Evolutionary conservation across 1,139 yeast genomes (phyloP).

Genomic region (Hansenula sp.): DNA sequence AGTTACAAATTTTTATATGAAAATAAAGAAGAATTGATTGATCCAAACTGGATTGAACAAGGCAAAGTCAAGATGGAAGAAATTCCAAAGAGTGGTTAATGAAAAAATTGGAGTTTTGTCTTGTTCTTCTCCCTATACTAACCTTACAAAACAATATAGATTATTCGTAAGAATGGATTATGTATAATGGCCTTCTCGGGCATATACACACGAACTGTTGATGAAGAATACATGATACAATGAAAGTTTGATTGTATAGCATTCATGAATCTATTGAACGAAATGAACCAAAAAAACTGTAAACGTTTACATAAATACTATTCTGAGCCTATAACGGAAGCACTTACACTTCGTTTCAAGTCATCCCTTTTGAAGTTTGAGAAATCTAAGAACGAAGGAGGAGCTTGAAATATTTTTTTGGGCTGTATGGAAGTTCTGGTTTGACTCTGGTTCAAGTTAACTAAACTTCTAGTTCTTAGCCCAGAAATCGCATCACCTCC

Average conservation of each 20-base stretch:
- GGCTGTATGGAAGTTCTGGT: conserved; percentile 7
- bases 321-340: neutral
- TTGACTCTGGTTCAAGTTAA: conserved; percentile 14
- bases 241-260: neutral
- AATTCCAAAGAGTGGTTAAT: conserved; percentile 41
- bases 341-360: conserved; percentile 9
- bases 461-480: conserved; percentile 22
- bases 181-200: no score
- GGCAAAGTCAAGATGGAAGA: conserved; percentile 64
- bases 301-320: neutral
- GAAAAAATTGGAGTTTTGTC: neutral
- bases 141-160: neutral
- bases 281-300: neutral
- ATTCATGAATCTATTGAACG: neutral
- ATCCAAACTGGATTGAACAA: conserved; percentile 73
- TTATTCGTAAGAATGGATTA: no score
- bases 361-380: conserved; percentile 14
- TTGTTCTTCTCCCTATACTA: neutral
- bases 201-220: neutral
- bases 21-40: conserved; percentile 66
- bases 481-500: conserved; percentile 7
- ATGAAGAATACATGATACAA: neutral
- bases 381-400: conserved; percentile 17
- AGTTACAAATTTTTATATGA: conserved; percentile 82
- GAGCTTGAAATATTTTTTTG: conserved; percentile 10